phyloP scores from a whole-genome alignment of 805 yeast species.

The Blastobotrys terrestris region DNA sequence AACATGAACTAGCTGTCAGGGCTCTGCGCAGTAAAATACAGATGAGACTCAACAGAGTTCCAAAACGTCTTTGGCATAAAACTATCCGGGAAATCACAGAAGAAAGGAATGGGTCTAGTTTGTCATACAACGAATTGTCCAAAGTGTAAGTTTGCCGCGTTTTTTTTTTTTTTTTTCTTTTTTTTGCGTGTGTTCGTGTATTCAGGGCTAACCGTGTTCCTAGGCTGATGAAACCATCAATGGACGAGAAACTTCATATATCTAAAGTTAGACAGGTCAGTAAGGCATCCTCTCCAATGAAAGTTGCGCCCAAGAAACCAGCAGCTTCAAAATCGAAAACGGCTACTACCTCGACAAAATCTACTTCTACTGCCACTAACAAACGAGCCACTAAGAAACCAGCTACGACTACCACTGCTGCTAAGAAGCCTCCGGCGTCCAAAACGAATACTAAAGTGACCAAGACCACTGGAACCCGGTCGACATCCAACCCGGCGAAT shows the following conservation, averaged over 20 bases:
- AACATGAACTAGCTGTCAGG: conserved; percentile 22
- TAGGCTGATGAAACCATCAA: not conserved
- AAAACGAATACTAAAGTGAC: not conserved
- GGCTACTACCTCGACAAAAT: not conserved
- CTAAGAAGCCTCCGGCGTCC: conserved; percentile 1
- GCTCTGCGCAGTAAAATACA: conserved; percentile 35
- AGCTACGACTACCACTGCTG: not conserved
- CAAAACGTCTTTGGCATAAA: conserved; percentile 41
- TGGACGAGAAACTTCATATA: not conserved
- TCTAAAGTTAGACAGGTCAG: not conserved
- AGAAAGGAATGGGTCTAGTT: not conserved
- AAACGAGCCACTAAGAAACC: not conserved
- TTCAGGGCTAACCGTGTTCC: not conserved
- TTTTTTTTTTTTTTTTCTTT: too few species aligned
- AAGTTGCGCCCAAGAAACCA: not conserved
- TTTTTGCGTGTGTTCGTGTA: not conserved
- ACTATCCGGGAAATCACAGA: conserved; percentile 33
- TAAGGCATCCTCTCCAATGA: not conserved
- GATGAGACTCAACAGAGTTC: conserved; percentile 42
- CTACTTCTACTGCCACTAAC: conserved; percentile 1
- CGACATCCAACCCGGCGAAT: not conserved
- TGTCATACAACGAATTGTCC: not conserved
- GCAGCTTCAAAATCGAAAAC: not conserved
- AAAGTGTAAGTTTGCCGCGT: not conserved
- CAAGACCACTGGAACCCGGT: not conserved